A percentile compares a stretch with the other conserved stretches of the same genome.
These are phyloP conservation scores for Erythrophleum ivorense DNA, from an alignment of 331 rosid species.

Conservation along the genomic window DNA sequence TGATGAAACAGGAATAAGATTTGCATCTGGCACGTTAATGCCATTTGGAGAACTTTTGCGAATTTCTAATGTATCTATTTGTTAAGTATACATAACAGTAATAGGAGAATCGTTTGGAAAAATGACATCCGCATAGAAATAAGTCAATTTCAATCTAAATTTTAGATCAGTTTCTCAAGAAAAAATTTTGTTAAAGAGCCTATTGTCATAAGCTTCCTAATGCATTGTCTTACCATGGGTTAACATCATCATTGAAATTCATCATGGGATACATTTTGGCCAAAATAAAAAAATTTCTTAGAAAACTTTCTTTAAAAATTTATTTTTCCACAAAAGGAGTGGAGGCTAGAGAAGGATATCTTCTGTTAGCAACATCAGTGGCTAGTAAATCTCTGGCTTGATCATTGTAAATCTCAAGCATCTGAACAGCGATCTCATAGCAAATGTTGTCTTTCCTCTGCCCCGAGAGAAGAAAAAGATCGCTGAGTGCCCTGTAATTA, in stretches of 20 bases:
- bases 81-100: conserved; percentile 54
- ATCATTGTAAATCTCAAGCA: conserved; percentile 98
- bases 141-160: too few relatives aligned
- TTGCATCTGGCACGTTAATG: conserved; percentile 86
- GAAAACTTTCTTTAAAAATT: not conserved
- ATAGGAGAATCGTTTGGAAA: conserved; percentile 29
- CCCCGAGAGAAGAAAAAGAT: conserved; percentile 75
- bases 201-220: not conserved
- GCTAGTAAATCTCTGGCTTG: conserved; percentile 87
- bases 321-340: not conserved
- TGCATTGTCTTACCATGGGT: not conserved
- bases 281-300: not conserved
- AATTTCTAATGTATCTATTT: conserved; percentile 67
- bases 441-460: conserved; percentile 72
- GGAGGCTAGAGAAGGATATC: conserved; percentile 72
- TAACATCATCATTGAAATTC: not conserved
- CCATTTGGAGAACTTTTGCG: conserved; percentile 79
- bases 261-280: not conserved
- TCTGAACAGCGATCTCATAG: conserved; percentile 84
- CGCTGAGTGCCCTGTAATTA: conserved; percentile 85
- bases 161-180: too few relatives aligned
- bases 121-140: not conserved
- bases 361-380: conserved; percentile 60
- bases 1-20: conserved; percentile 76
- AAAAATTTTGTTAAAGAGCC: not conserved